A percentile compares a stretch with the other conserved stretches of the same genome.
phyloP scores from a whole-genome alignment of 2,329 filamentous ascomycete genomes.

The Aspergillus sojae region DNA sequence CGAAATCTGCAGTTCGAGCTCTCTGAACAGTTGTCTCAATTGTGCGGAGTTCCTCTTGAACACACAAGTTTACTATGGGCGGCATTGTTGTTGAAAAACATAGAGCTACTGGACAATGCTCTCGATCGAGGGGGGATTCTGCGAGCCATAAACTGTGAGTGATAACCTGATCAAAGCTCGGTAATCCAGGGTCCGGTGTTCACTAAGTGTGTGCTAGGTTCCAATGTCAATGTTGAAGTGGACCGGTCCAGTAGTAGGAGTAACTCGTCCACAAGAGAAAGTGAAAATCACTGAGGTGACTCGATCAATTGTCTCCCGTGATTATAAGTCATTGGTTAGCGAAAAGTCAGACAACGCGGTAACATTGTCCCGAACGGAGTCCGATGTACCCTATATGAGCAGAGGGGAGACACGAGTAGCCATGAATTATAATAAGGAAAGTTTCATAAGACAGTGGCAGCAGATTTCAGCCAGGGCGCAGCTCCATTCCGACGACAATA shows the following conservation, averaged over 20 bases:
- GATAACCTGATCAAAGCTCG: too few species aligned
- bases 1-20: neutral
- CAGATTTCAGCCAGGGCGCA: too few species aligned
- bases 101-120: neutral
- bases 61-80: neutral
- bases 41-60: neutral
- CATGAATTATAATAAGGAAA: too few species aligned
- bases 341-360: too few species aligned
- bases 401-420: too few species aligned
- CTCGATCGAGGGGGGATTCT: neutral
- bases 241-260: neutral
- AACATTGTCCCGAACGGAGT: too few species aligned
- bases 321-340: too few species aligned
- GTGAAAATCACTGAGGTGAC: neutral
- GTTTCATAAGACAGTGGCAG: too few species aligned
- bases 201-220: too few species aligned
- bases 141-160: neutral
- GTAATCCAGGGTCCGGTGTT: neutral
- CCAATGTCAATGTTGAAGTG: neutral
- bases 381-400: too few species aligned
- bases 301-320: too few species aligned
- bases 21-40: neutral
- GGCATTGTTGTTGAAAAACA: neutral
- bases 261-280: neutral
- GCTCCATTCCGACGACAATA: too few species aligned